Evolutionary conservation across 1,284 basidiomycete genomes (phyloP), one percentile per base, ranked within the genome.

Genomic region (Albatrellus sp.): DNA sequence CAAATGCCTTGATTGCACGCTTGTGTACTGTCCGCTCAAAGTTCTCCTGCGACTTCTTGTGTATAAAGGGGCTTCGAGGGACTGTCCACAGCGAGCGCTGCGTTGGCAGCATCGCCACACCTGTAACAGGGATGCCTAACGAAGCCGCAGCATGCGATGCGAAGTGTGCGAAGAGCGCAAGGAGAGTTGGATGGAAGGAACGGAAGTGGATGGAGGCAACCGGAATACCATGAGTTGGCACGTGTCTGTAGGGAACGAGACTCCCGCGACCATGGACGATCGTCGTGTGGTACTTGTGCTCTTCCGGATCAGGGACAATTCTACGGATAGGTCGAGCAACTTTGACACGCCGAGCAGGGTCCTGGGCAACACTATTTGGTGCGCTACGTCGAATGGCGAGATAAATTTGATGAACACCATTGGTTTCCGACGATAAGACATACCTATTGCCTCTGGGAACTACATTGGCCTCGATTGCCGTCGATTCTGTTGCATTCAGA

Each of bases 41-140:
- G 66, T 98, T 98, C 67, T 98, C 92, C 64, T 97, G 92, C 16
- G 76, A 72, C 65, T 96, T 97, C 62, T 98, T 98, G 64, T 94
- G 85, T 7, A 81, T 83, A 62, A 98, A 98, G 3, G 93, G 92
- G 3, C 79, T 77, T 37, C 83, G 77, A 9, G 77, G 73, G 11
- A 98, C 92, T 0, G 94, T 97, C 80, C 88, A 91, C 8, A 97
- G 67, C 7, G 75, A 72, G 19, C 84, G 81, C 52, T 82, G 73
- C 1, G 77, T 89, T 0, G 92, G 92, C 0, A 97, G 75, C 2
- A 65, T 62, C 2, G 74, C 75, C 2, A 82, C 72, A 11, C 73
- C 72, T 6, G 86, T 82, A 14, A 79, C 72, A 1, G 94, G 90
- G 40, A 98, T 90, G 12, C 79, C 80, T 30, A 98, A 74, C 0